phyloP scores from a whole-genome alignment of 73 alveolate genomes.

The Uronychia setigera region DNA sequence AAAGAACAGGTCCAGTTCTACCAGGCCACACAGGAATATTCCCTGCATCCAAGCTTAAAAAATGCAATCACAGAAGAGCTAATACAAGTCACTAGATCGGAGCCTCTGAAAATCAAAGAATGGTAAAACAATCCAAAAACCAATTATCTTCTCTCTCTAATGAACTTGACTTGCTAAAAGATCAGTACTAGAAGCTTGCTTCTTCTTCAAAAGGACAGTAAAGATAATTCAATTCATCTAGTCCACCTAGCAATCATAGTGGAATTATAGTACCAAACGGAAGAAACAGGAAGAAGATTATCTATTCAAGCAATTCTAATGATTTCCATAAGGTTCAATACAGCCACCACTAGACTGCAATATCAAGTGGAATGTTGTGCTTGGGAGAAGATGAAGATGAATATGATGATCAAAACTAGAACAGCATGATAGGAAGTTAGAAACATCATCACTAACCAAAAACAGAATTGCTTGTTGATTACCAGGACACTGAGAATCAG shows the following conservation, averaged over 20 bases:
- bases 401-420: not conserved
- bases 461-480: no score
- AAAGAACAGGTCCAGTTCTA: not conserved
- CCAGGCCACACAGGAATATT: not conserved
- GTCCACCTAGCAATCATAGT: not conserved
- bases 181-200: not conserved
- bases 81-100: not conserved
- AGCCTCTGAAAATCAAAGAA: not conserved
- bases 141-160: not conserved
- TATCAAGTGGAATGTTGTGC: not conserved
- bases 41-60: not conserved
- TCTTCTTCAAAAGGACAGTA: not conserved
- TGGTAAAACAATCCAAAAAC: not conserved
- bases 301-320: not conserved
- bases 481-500: no score
- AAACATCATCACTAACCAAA: no score
- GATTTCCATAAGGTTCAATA: not conserved
- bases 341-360: not conserved
- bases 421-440: no score
- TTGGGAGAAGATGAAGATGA: not conserved
- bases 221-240: not conserved
- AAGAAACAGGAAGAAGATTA: not conserved
- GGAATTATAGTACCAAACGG: not conserved
- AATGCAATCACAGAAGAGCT: not conserved
- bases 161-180: not conserved